Evolutionary conservation across 208 protist genomes (phyloP).

Genomic region (Trypanosoma platydactyli): DNA sequence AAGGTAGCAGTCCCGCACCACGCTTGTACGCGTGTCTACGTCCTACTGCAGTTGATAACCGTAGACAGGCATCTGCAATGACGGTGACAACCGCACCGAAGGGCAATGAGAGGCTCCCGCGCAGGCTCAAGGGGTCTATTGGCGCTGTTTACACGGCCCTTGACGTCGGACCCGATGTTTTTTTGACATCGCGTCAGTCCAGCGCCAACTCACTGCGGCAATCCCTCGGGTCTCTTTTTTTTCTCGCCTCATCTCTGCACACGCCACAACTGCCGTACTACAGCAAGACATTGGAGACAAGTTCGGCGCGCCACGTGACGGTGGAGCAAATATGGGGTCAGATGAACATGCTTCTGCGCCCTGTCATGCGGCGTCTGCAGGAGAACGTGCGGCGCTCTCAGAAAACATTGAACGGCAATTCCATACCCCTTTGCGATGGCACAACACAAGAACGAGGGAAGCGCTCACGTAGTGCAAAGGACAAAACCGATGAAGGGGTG

Average conservation of each 20-base stretch:
- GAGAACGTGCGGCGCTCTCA: constrained; percentile 56
- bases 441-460: background rate
- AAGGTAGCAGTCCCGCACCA: background rate
- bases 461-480: constrained; percentile 9
- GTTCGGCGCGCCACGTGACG: constrained; percentile 59
- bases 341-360: constrained; percentile 74
- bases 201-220: constrained; percentile 44
- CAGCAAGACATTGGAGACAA: constrained; percentile 59
- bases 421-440: constrained; percentile 8
- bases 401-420: constrained; percentile 34
- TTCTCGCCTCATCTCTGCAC: constrained; percentile 73
- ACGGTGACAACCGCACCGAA: background rate
- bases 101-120: constrained; percentile 29
- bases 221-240: constrained; percentile 74
- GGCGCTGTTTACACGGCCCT: constrained; percentile 20
- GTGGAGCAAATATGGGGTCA: constrained; percentile 90
- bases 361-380: constrained; percentile 77
- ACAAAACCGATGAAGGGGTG: constrained; percentile 4
- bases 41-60: background rate
- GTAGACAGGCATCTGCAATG: background rate
- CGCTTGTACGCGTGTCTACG: background rate
- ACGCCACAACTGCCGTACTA: constrained; percentile 65
- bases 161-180: constrained; percentile 35
- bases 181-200: constrained; percentile 43
- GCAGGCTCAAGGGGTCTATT: constrained; percentile 25